Percentiles rank a stretch among this genome's conserved stretches.
phyloP scores from a whole-genome alignment of 331 rosid species.

The Spiraea crenata region DNA sequence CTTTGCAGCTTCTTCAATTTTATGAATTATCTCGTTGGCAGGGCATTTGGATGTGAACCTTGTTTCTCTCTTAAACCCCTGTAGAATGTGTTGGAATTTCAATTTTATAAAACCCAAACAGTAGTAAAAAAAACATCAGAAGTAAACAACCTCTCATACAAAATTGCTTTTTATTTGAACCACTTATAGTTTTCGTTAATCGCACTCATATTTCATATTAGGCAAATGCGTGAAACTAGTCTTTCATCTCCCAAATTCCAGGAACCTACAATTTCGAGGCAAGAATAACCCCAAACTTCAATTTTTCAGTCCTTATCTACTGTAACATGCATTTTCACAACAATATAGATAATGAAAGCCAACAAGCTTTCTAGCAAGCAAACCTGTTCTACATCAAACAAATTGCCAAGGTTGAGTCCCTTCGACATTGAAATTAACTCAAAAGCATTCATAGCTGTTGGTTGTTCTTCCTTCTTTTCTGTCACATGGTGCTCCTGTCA shows the following conservation, averaged over 20 bases:
- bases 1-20: constrained; percentile 97
- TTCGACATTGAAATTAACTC: constrained; percentile 96
- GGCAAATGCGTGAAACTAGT: background rate
- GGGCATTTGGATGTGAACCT: constrained; percentile 92
- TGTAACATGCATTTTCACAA: background rate
- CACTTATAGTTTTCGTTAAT: background rate
- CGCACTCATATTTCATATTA: background rate
- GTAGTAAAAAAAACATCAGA: background rate
- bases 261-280: background rate
- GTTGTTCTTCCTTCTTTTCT: constrained; percentile 95
- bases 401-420: constrained; percentile 90
- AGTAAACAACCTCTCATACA: background rate
- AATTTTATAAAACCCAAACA: background rate
- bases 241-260: background rate
- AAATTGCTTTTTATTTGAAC: background rate
- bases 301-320: background rate
- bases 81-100: constrained; percentile 10
- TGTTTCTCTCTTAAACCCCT: constrained; percentile 96
- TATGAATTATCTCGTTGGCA: constrained; percentile 81
- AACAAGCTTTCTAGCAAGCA: constrained; percentile 15
- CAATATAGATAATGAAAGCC: background rate
- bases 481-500: constrained; percentile 90
- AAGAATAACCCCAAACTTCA: background rate
- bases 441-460: constrained; percentile 88
- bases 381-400: constrained; percentile 94